Evolutionary conservation across 2,329 filamentous ascomycete genomes (phyloP), one percentile per base, ranked within the genome.

Genomic region (Stagonosporopsis chrysanthemi): DNA sequence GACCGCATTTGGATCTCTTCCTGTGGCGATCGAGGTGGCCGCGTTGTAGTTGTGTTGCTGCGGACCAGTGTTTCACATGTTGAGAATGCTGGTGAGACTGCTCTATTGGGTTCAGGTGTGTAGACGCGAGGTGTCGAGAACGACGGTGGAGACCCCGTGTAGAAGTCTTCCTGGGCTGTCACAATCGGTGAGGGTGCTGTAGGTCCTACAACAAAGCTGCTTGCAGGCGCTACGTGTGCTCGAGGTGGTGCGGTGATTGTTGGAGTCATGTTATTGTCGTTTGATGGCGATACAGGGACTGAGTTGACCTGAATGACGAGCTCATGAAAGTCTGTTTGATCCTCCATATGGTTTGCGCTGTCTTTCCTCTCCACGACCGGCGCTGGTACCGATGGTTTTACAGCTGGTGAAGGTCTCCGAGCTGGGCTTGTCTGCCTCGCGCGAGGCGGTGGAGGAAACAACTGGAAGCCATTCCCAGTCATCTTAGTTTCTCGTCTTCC

Each of bases 1-100:
- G 90, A 92, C 29, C 85, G 83, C 66, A 90, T 82, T 0, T 83
- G 78, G 6, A 77, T 60, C 12, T 68, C 75, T 58, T 70, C 68
- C 49, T 77, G 77, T 57, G 67, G 65, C 19, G 69, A 68, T 31
- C 56, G 65, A 44, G 57, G 69, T 14, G 65, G 59, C 51, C 66
- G 59, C 40, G 71, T 71, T 35, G 74, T 68, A n/a, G 66, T 65
- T 38, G 74, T 77, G 47, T 77, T 76, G 31, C 68, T 71, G 60
- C 75, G 69, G 9, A 77, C 75, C 14, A 78, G 64, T 9, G 76
- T 77, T 26, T 69, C 63, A 53, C 67, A 67, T 47, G 70, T 70
- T 12, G 74, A 76, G 53, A 75, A 75, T 15, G 72, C 71, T 17
- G 74, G 74, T 26, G 75, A 76, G 31, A 63, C 62, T 54, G 71